Base-by-base conservation (phyloP, 139 green algal genomes). In the Pseudopediastrum boryanum region DNA sequence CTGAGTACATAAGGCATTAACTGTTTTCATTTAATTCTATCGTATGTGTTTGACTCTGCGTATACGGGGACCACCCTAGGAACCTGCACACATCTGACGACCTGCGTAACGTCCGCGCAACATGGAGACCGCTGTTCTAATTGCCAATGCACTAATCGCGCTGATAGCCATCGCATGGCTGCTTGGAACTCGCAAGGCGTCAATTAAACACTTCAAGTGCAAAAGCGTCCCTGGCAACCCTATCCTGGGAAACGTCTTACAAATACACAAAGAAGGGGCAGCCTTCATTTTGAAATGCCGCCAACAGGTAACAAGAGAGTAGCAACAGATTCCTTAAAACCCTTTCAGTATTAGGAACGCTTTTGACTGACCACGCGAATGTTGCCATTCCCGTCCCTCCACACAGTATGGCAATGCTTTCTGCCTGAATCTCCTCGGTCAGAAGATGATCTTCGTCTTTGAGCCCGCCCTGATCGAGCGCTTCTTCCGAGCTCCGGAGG, bases 371-470 rank as follows among this genome's bases (percentile, higher is more conserved):
- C n/a, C n/a, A n/a, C n/a, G n/a, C n/a, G n/a, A n/a, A n/a, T n/a
- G n/a, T n/a, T n/a, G n/a, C n/a, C n/a, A n/a, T n/a, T n/a, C n/a
- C n/a, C n/a, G n/a, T n/a, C n/a, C n/a, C n/a, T n/a, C n/a, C n/a
- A 64, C 82, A 77, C 84, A 91, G 81, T 88, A 87, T 75, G 88
- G 88, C 5, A 87, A 93, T 50, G 76, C 80, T 1, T 92, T 94
- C 65, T 88, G 59, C 6, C 61, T 94, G 12, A 70, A 58, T 1
- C 70, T 90, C 19, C 52, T 72, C 4, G 77, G 78, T 3, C 86
- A 91, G 71, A 33, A 56, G 31, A 93, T 95, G 89, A 87, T 86
- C 2, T 95, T 92, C 35, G 39, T 92, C 10, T 89, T 89, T 31
- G 61, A 87, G 2, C 85, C 86, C 0, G 35, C 50, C 0, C 64